Conservation (phyloP, 345 rosid genomes). For the Cardamine resedifolia region DNA sequence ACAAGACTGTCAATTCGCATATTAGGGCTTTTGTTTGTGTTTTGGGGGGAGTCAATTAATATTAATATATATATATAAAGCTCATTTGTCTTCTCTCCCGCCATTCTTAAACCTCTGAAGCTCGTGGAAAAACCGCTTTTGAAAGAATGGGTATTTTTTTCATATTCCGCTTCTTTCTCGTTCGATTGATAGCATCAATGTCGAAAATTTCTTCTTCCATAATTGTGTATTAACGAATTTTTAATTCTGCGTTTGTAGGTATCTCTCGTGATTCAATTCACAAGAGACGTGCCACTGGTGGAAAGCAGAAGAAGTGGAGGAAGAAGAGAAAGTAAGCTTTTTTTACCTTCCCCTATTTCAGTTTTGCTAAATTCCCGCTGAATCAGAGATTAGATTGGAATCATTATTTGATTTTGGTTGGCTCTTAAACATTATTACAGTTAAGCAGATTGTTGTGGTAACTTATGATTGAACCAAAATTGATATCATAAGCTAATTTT, state of each 20-base stretch:
- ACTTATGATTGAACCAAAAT: background rate
- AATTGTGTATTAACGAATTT: background rate
- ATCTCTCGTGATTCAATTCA: conserved; percentile 56
- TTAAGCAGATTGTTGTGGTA: no score
- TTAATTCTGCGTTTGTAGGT: conserved; percentile 35
- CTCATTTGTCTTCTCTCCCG: background rate
- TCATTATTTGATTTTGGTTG: background rate
- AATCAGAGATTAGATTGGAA: background rate
- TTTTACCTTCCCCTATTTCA: background rate
- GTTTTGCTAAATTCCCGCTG: background rate
- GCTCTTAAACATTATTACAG: no score
- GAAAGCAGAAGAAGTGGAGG: conserved; percentile 58
- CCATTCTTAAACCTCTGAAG: conserved; percentile 22
- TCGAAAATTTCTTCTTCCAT: no score
- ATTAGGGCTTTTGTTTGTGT: background rate
- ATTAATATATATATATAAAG: background rate
- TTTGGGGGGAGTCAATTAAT: no score
- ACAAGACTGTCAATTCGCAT: background rate
- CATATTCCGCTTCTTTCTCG: background rate
- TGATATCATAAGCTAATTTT: conserved; percentile 1
- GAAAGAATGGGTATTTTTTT: background rate
- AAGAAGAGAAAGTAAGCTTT: conserved; percentile 53
- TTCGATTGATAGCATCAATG: background rate
- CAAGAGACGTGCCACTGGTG: conserved; percentile 68
- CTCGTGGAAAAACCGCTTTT: background rate